These are phyloP conservation scores for Pythium sukuiense DNA, from an alignment of 352 stramenopile species.

Conservation along the genomic window DNA sequence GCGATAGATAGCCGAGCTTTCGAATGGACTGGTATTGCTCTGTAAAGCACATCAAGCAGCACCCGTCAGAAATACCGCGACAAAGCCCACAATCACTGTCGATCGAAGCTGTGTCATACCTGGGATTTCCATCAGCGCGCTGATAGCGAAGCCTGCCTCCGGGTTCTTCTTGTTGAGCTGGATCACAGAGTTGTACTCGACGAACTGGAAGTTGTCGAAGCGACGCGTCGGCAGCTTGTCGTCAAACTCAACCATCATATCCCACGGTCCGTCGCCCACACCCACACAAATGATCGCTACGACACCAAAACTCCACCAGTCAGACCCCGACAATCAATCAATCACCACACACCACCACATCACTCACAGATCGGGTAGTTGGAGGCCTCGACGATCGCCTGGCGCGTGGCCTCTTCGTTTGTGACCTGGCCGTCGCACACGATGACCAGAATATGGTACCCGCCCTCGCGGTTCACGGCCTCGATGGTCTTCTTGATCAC, in stretches of 20 bases:
- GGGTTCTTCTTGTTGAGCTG: slow-evolving; percentile 64
- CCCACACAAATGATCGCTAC: slow-evolving; percentile 62
- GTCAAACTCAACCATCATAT: slow-evolving; percentile 79
- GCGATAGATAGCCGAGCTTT: slow-evolving; percentile 13
- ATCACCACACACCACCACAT: slow-evolving; percentile 7
- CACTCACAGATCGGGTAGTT: slow-evolving; percentile 62
- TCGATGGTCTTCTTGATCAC: slow-evolving; percentile 65
- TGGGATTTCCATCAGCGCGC: slow-evolving; percentile 74
- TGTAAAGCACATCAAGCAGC: background rate
- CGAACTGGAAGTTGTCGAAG: slow-evolving; percentile 88
- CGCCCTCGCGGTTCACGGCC: slow-evolving; percentile 36
- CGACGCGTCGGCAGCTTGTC: slow-evolving; percentile 57
- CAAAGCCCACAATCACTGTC: too few relatives aligned
- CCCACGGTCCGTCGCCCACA: slow-evolving; percentile 78
- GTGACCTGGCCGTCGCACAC: slow-evolving; percentile 66
- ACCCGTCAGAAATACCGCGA: too few relatives aligned
- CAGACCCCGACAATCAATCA: background rate
- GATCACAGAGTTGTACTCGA: slow-evolving; percentile 71
- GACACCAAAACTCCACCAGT: background rate
- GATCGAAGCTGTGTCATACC: slow-evolving; percentile 30
- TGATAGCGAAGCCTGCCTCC: slow-evolving; percentile 67
- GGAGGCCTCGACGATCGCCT: slow-evolving; percentile 68
- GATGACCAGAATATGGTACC: slow-evolving; percentile 82
- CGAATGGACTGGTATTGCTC: slow-evolving; percentile 39
- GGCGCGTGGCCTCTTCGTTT: slow-evolving; percentile 51